Base-by-base conservation (phyloP, 1,284 basidiomycete genomes). In the Moesziomyces antarcticus region DNA sequence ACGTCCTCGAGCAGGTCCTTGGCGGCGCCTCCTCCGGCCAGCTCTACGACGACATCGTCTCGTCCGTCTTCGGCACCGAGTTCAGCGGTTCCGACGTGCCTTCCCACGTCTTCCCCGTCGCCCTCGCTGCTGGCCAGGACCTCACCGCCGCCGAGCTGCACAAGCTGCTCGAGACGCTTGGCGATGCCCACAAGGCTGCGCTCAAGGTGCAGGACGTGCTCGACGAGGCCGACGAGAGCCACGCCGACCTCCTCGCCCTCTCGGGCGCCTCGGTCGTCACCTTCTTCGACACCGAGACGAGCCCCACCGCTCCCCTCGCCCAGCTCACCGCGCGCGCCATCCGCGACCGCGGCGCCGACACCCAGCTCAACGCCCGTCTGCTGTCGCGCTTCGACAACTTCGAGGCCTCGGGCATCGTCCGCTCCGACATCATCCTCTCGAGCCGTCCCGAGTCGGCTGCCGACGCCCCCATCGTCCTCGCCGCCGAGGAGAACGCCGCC, bases 361-460 rank as follows among this genome's bases (percentile, higher is more conserved):
- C 62, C n/a, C 50, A 67, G 65, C 72, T 77, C 37, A 68, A 75
- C 49, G 71, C 76, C 40, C 69, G 78, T 56, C 58, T 81, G n/a
- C 62, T 82, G 25, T 67, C 79, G 46, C 80, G 82, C 57, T 81
- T 58, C 74, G 82, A 84, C 73, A 83, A 82, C 68, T 84, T 74
- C 53, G 75, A 71, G 47, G 77, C 76, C 3, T 65, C 74, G 37
- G 81, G 81, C 35, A 65, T 81, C 18, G 69, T 82, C 20, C 78
- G 82, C 40, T 67, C 76, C 46, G 82, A 83, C 62, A 49, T 83
- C 37, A 65, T 83, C 49, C 30, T 78, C 20, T 66, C 75, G 21
- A 65, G 69, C 46, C 75, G 74, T 14, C 69, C 69, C 22, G 70
- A 73, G 50, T 62, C 72, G 33, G 69, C 64, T 21, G 54, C 68